A percentile compares a stretch with the other conserved stretches of the same genome.
Conservation (phyloP, 2,329 filamentous ascomycete genomes). For the Colletotrichum truncatum region DNA sequence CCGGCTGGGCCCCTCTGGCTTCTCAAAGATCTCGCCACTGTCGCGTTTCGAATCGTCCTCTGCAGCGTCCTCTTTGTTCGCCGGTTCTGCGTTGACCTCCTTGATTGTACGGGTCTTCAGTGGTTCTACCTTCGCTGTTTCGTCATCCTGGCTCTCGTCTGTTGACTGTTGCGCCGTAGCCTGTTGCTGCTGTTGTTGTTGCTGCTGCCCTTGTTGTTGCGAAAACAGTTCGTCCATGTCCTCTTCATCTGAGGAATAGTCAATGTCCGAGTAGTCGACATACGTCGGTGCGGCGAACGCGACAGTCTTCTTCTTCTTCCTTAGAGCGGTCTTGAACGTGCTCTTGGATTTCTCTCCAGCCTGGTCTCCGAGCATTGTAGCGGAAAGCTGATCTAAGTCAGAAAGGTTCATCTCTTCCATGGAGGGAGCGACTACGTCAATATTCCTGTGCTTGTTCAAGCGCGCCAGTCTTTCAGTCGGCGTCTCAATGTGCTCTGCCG, state of each 20-base stretch:
- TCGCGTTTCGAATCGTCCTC: constrained; percentile 52
- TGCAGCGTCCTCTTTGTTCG: constrained; percentile 39
- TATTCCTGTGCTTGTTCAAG: constrained; percentile 97
- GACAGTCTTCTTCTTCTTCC: constrained; percentile 86
- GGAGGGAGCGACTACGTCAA: constrained; percentile 74
- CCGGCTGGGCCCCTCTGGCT: constrained; percentile 62
- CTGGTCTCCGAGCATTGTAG: constrained; percentile 70
- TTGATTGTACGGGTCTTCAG: constrained; percentile 58
- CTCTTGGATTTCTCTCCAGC: constrained; percentile 80
- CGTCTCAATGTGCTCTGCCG: constrained; percentile 98
- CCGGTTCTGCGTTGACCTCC: constrained; percentile 47
- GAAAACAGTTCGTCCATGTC: constrained; percentile 57
- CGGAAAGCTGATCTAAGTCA: constrained; percentile 61
- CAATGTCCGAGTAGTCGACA: constrained; percentile 86
- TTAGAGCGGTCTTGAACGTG: constrained; percentile 84
- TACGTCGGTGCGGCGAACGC: constrained; percentile 87
- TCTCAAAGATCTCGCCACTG: constrained; percentile 76
- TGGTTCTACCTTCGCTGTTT: constrained; percentile 64
- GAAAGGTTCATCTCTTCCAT: constrained; percentile 27
- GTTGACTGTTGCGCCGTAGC: constrained; percentile 36
- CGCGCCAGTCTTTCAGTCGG: constrained; percentile 93
- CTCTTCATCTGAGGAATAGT: constrained; percentile 86
- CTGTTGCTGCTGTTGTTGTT: constrained; percentile 42
- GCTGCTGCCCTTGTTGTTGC: constrained; percentile 41
- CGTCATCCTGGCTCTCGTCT: constrained; percentile 52